Evolutionary conservation across 371 early-diverging fungal genomes (phyloP), one percentile per base, ranked within the genome.

Genomic region (Cokeromyces recurvatus): DNA sequence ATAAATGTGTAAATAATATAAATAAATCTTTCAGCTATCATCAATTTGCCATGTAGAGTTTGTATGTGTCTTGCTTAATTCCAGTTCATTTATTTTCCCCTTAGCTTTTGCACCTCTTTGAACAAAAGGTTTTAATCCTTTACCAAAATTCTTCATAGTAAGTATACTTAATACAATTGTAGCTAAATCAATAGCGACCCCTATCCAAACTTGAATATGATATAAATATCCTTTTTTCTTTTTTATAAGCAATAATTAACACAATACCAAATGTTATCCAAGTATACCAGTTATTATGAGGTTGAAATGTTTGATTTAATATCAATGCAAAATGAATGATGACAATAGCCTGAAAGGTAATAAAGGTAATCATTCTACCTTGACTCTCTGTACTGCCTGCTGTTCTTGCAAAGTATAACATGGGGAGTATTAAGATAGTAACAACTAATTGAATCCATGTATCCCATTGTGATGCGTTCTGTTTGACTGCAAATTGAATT

Each of bases 211-310:
- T 63, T 19, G 11, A 29, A 11, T 8, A 29, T 29, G 8, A 29
- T 4, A 24, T 35, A 32, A 42, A 3, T 4, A 42, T 15, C 15
- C 11, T 4, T 42, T 10, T 42, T 25, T n/a, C 25, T 44, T 12
- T 17, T n/a, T 24, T 32, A 15, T 39, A 29, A 39, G n/a, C 10
- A 38, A 37, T n/a, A 35, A n/a, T n/a, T n/a, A n/a, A n/a, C n/a
- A n/a, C n/a, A n/a, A 53, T 66, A 70, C 66, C 66, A 35, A 74
- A 52, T 15, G 50, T 57, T 37, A 69, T 74, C 75, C 70, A 74
- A 2, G 68, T 67, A 46, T 69, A 74, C 74, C 74, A 74, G n/a
- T 59, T 61, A 23, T 74, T 68, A 24, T 55, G 53, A 10, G 70
- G 68, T 23, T 60, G 49, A 31, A 74, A 52, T 2, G 68, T 70